Conservation (phyloP, 139 green algal genomes). For the Chlorella sp. region DNA sequence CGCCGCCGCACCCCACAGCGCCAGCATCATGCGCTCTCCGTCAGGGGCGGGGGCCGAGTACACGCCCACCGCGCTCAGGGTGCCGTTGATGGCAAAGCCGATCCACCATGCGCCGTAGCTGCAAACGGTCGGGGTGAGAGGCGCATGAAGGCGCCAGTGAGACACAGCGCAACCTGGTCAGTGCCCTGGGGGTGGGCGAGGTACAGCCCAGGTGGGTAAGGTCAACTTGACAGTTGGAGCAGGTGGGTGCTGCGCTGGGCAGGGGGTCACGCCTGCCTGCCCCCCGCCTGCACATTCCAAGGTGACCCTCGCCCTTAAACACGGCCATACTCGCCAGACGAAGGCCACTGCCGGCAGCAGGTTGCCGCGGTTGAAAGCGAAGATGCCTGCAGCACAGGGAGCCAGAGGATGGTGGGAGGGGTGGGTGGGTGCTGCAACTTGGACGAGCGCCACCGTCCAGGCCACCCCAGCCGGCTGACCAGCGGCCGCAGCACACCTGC, state of each 20-base stretch:
- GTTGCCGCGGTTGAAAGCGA: conserved; percentile 63
- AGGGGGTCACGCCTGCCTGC: no score
- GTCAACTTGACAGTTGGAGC: no score
- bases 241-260: no score
- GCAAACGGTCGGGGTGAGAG: not conserved
- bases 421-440: conserved; percentile 56
- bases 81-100: conserved; percentile 16
- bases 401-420: conserved; percentile 16
- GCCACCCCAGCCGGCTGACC: not conserved
- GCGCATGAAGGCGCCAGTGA: not conserved
- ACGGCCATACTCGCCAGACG: conserved; percentile 45
- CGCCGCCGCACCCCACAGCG: conserved; percentile 42
- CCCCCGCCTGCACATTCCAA: not conserved
- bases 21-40: conserved; percentile 40
- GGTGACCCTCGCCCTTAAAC: no score
- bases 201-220: no score
- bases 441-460: not conserved
- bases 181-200: no score
- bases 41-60: not conserved
- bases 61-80: not conserved
- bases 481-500: not conserved
- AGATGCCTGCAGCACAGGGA: conserved; percentile 63
- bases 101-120: conserved; percentile 24
- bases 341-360: conserved; percentile 73
- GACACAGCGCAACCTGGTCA: not conserved